Percentiles rank a stretch among this genome's conserved stretches.
Evolutionary conservation across 257 asterid genomes (phyloP).

Genomic region (Scutellaria barbata): DNA sequence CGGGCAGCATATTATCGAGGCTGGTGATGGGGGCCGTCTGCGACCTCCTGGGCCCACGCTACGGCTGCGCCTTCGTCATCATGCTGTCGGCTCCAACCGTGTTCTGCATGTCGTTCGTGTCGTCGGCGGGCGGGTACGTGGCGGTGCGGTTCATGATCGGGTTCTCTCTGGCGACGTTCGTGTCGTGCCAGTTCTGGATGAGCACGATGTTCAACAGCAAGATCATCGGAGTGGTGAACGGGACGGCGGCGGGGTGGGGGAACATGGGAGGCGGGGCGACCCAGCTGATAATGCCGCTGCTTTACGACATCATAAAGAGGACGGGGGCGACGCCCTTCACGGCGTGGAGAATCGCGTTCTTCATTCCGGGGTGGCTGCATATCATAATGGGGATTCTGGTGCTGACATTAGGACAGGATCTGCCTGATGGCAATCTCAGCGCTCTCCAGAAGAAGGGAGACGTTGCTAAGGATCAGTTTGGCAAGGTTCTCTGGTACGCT

Average conservation of each 20-base stretch:
- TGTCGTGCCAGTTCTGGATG: conserved; percentile 73
- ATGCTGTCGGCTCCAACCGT: conserved; percentile 64
- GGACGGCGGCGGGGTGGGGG: conserved; percentile 77
- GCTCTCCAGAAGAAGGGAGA: conserved; percentile 57
- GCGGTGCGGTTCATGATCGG: conserved; percentile 71
- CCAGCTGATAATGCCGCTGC: conserved; percentile 66
- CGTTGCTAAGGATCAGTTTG: conserved; percentile 53
- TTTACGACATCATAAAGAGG: conserved; percentile 48
- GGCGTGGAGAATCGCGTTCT: conserved; percentile 72
- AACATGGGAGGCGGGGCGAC: conserved; percentile 82
- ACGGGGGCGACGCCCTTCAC: conserved; percentile 55
- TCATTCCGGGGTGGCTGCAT: conserved; percentile 69
- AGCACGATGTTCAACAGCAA: conserved; percentile 59
- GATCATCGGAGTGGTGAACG: conserved; percentile 61
- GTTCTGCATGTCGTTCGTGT: conserved; percentile 59
- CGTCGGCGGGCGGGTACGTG: conserved; percentile 46
- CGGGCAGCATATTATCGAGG: conserved; percentile 69
- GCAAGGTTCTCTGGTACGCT: conserved; percentile 60
- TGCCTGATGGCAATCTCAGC: conserved; percentile 70
- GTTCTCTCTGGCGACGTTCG: conserved; percentile 65
- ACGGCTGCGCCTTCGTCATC: conserved; percentile 61
- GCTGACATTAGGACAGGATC: conserved; percentile 64
- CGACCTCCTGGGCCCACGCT: conserved; percentile 60
- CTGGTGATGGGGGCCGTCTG: conserved; percentile 67
- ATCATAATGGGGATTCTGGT: conserved; percentile 63